phyloP scores from a whole-genome alignment of 345 rosid genomes.

The Salix caprea region DNA sequence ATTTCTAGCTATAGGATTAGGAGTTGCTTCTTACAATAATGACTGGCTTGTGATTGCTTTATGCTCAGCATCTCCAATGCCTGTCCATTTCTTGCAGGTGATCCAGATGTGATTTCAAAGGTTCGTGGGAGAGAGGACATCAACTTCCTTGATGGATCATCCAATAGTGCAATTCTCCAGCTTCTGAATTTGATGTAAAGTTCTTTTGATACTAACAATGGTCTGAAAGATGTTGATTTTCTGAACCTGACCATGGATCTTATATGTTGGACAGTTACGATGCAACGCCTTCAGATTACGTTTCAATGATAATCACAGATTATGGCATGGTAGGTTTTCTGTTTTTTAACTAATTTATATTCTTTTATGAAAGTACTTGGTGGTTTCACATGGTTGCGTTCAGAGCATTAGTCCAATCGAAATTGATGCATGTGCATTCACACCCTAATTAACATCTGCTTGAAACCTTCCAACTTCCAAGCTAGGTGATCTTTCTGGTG shows the following conservation, averaged over 20 bases:
- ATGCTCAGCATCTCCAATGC: not conserved
- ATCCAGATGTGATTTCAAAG: conserved; percentile 78
- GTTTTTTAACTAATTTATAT: not conserved
- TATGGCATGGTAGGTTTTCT: conserved; percentile 82
- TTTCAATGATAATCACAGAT: conserved; percentile 87
- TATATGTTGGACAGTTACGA: conserved; percentile 55
- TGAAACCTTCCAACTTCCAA: not conserved
- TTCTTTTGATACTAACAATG: conserved; percentile 2
- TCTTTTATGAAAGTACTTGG: not conserved
- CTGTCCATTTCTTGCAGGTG: conserved; percentile 49
- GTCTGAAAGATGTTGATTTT: conserved; percentile 7
- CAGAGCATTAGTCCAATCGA: not conserved
- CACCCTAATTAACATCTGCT: not conserved
- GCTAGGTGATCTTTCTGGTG: not conserved
- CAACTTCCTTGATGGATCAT: conserved; percentile 48
- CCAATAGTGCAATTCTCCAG: conserved; percentile 63
- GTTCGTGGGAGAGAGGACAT: conserved; percentile 66
- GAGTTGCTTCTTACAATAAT: not conserved
- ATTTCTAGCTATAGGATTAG: not conserved
- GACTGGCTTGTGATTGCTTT: not conserved
- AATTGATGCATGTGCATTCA: not conserved
- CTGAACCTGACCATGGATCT: conserved; percentile 11
- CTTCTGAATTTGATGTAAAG: conserved; percentile 72
- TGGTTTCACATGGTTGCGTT: not conserved
- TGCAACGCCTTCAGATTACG: conserved; percentile 85